phyloP scores from a whole-genome alignment of 352 stramenopile genomes.

The Pythium coloratum region DNA sequence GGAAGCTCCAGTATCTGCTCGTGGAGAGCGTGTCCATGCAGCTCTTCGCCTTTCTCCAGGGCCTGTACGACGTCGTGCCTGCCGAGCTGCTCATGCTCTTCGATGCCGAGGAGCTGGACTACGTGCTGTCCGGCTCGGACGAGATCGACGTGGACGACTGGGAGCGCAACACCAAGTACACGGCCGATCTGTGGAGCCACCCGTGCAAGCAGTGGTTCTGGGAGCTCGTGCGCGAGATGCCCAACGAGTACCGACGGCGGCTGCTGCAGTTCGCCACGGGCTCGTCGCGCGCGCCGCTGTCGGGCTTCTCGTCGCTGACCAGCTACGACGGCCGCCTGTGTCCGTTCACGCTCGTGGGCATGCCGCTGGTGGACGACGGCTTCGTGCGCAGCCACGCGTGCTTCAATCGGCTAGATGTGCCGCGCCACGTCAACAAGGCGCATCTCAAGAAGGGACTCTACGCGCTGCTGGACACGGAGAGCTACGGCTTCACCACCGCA shows the following conservation, averaged over 20 bases:
- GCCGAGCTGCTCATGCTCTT: conserved; percentile 94
- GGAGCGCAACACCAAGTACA: conserved; percentile 84
- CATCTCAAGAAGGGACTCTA: conserved; percentile 63
- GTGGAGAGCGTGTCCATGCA: conserved; percentile 58
- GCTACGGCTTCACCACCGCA: conserved; percentile 60
- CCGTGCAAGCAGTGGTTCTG: conserved; percentile 91
- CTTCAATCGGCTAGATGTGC: conserved; percentile 94
- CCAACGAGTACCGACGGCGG: conserved; percentile 68
- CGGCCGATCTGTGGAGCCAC: conserved; percentile 43
- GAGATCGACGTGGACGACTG: conserved; percentile 97
- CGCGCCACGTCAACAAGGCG: conserved; percentile 88
- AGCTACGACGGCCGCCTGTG: conserved; percentile 81
- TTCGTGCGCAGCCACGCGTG: conserved; percentile 80
- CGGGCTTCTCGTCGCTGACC: conserved; percentile 69
- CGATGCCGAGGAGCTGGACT: conserved; percentile 97
- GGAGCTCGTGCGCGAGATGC: conserved; percentile 92
- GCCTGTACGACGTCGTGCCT: conserved; percentile 96
- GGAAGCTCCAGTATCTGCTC: conserved; percentile 59
- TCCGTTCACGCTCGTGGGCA: conserved; percentile 71
- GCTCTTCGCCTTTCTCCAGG: conserved; percentile 77
- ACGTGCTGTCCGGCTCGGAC: conserved; percentile 95
- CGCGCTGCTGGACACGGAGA: conserved; percentile 47
- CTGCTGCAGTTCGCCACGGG: conserved; percentile 84
- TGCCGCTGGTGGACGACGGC: conserved; percentile 28
- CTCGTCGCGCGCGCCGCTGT: conserved; percentile 72